Evolutionary conservation across 176 grass and related monocot species (phyloP), one percentile per base, ranked within the genome.

Genomic region (Areca catechu): DNA sequence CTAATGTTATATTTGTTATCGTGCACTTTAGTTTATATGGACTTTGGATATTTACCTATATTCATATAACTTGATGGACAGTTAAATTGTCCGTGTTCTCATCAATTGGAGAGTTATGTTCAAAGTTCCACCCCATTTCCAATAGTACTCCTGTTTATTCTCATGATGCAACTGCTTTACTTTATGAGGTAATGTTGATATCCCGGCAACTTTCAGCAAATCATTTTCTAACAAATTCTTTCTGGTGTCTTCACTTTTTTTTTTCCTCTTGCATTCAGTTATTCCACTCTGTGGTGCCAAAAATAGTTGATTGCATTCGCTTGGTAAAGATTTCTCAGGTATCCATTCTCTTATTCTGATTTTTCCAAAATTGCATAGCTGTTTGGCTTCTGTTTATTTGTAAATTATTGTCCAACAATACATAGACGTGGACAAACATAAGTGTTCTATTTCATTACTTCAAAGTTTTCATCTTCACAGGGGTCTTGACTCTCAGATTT

Each of bases 281-380:
- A 70, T 81, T 90, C 69, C 77, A 90, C 64, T 87, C 63, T 25
- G 75, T 87, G 62, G 76, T 75, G 43, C 75, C 83, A 19, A 72
- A 84, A 68, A 51, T 96, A 61, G 71, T 96, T 50, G 86, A 87
- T 16, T 82, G 77, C 54, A 82, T 96, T 74, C 65, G 37, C 34
- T 58, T 74, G 28, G 51, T 96, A 57, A 96, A 88, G 80, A 96
- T 96, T 77, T 67, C 74, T 74, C 86, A 90, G 92, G 92, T 96
- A 87, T 53, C 49, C 57, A 72, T 18, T 27, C 12, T 71, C 30
- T 66, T 5, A 25, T 53, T 54, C 55, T 66, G 34, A 14, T 43
- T 43, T 43, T 43, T 10, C 10, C 34, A 43, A 43, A 43, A 43
- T 43, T 43, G 7, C 10, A 43, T 43, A 14, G 10, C 14, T 43